A percentile compares a stretch with the other conserved stretches of the same genome.
These are phyloP conservation scores for Mortierella antarctica DNA, from an alignment of 192 early-diverging fungal species.

Conservation along the genomic window DNA sequence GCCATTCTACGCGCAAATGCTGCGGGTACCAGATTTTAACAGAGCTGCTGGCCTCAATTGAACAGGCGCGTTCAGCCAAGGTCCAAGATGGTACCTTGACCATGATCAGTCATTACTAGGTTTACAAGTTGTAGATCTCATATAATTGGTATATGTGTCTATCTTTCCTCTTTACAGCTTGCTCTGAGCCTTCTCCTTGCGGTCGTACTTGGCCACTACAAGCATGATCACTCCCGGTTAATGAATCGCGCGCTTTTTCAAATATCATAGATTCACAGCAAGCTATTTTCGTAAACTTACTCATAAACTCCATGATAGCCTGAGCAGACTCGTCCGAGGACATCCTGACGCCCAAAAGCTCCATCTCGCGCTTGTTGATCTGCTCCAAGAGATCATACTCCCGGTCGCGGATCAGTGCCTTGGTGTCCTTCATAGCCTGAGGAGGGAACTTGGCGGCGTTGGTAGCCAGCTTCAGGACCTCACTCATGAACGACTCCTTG, in stretches of 20 bases:
- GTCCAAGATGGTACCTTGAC: too few species aligned
- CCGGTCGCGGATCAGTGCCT: slow-evolving; percentile 61
- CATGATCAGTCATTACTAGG: too few species aligned
- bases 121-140: too few species aligned
- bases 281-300: neutral
- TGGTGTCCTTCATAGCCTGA: slow-evolving; percentile 67
- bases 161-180: slow-evolving; percentile 23
- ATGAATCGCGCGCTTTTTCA: slow-evolving; percentile 10
- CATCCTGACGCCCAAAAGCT: slow-evolving; percentile 63
- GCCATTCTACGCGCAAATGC: too few species aligned
- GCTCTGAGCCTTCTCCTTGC: slow-evolving; percentile 15
- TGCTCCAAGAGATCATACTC: slow-evolving; percentile 59
- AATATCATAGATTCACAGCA: neutral
- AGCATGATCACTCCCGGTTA: neutral
- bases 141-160: neutral
- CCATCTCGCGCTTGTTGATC: slow-evolving; percentile 68
- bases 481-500: slow-evolving; percentile 59
- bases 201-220: slow-evolving; percentile 21
- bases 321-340: slow-evolving; percentile 62
- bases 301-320: slow-evolving; percentile 62
- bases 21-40: too few species aligned
- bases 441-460: slow-evolving; percentile 63
- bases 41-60: too few species aligned
- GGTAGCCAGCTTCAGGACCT: slow-evolving; percentile 61
- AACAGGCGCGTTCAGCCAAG: too few species aligned